These are phyloP conservation scores for Metschnikowia reukaufii DNA, from an alignment of 805 yeast species.

Conservation along the genomic window DNA sequence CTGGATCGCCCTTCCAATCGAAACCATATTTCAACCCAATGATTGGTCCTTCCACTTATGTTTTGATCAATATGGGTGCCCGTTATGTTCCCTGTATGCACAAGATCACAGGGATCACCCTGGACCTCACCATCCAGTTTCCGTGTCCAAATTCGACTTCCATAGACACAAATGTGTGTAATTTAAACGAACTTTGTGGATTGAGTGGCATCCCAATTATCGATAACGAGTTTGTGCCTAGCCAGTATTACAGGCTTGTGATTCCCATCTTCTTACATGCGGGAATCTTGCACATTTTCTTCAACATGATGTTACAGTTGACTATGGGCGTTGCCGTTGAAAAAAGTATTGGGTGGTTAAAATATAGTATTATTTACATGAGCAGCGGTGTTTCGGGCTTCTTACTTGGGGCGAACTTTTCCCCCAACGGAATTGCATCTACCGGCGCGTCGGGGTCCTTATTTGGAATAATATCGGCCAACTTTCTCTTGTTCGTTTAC, in stretches of 20 bases:
- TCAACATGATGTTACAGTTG: conserved; percentile 61
- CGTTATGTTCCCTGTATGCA: conserved; percentile 73
- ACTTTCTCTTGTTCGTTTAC: conserved; percentile 53
- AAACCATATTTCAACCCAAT: conserved; percentile 74
- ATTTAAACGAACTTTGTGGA: conserved; percentile 60
- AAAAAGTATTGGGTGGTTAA: conserved; percentile 51
- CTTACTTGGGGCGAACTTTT: conserved; percentile 65
- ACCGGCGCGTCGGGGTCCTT: conserved; percentile 73
- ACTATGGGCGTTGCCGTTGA: conserved; percentile 63
- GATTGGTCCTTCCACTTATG: conserved; percentile 72
- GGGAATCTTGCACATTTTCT: conserved; percentile 65
- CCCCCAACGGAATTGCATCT: conserved; percentile 64
- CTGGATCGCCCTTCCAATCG: conserved; percentile 67
- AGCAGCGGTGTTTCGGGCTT: conserved; percentile 67
- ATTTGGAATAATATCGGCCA: conserved; percentile 66
- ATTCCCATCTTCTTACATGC: conserved; percentile 76
- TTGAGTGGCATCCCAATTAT: conserved; percentile 46
- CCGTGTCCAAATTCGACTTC: conserved; percentile 73
- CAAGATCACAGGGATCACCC: conserved; percentile 48
- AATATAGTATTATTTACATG: conserved; percentile 56
- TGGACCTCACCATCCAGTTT: conserved; percentile 44
- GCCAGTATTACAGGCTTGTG: conserved; percentile 69
- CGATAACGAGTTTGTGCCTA: conserved; percentile 41
- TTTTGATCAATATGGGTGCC: conserved; percentile 68
- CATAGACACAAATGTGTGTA: conserved; percentile 53